Evolutionary conservation across 805 yeast genomes (phyloP), one percentile per base, ranked within the genome.

Genomic region (Wickerhamiella siamensis): DNA sequence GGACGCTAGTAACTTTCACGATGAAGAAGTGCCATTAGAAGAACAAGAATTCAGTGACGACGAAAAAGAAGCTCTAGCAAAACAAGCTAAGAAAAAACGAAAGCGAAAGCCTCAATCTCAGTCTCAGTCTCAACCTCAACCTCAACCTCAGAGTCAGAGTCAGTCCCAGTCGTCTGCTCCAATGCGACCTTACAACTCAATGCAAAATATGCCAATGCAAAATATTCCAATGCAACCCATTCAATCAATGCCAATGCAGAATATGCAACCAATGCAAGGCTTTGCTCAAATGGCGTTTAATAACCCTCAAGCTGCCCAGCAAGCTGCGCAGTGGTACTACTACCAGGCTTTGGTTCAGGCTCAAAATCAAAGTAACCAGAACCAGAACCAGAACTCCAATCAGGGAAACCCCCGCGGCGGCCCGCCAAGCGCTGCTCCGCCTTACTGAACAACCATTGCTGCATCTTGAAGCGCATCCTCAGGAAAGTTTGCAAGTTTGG

Each of bases 21-120:
- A 91, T 59, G 97, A 91, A 62, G 98, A 91, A 54, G 61, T 88
- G 24, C 84, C 95, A 0, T 86, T 77, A 51, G 93, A 82, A 24
- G 97, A 91, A 58, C 94, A 83, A 58, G 97, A 88, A 56, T 88
- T 79, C 51, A 83, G 95, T 1, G 97, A 91, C 58, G 97, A 91
- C 59, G 97, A 88, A 56, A 74, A 73, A 46, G 97, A 91, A 58
- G 71, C 75, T 51, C 78, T 73, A 29, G 73, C 72, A 36, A 87
- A 80, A 55, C 72, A 70, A 41, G 60, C 67, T 18, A 77, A 71
- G 57, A 83, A 79, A 60, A 72, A 73, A 60, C 74, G 72, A 51
- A 69, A 67, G 43, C 62, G 49, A 44, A 57, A 53, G 37, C 56
- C 54, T 15, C 44, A 43, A 18, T 47, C 50, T 5, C 19, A 32